Conservation (phyloP, 768 basidiomycete species). For the Tephrocybe sp. region DNA sequence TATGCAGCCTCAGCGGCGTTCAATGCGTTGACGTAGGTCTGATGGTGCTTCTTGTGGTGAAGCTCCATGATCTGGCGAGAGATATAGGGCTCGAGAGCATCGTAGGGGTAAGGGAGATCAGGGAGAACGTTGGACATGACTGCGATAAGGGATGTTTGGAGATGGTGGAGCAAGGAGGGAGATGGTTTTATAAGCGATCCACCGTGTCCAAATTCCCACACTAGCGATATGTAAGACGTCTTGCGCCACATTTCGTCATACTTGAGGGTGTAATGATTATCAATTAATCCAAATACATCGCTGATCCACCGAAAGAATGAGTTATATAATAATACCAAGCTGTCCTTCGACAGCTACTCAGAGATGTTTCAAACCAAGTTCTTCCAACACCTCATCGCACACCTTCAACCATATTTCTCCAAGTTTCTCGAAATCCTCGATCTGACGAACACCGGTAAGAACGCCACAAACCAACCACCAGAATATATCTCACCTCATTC, state of each 20-base stretch:
- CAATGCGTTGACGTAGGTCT: slow-evolving; percentile 90
- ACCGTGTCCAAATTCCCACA: slow-evolving; percentile 16
- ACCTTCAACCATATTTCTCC: slow-evolving; percentile 36
- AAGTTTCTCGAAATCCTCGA: slow-evolving; percentile 42
- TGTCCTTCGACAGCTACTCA: no score
- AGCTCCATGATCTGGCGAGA: slow-evolving; percentile 90
- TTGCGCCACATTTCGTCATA: slow-evolving; percentile 19
- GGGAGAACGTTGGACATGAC: slow-evolving; percentile 47
- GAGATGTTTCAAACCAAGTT: slow-evolving; percentile 17
- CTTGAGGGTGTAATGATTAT: neutral
- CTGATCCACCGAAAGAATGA: no score
- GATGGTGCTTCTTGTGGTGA: slow-evolving; percentile 95
- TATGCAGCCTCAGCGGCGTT: slow-evolving; percentile 87
- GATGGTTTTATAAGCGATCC: slow-evolving; percentile 13
- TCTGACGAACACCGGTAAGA: slow-evolving; percentile 19
- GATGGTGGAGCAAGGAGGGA: neutral
- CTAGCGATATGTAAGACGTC: slow-evolving; percentile 11
- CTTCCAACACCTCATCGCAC: slow-evolving; percentile 32
- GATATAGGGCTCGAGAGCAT: slow-evolving; percentile 95
- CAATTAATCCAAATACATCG: no score
- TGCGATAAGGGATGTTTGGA: neutral
- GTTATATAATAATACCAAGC: no score
- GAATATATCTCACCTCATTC: slow-evolving; percentile 41
- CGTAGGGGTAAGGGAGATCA: slow-evolving; percentile 72
- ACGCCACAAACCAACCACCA: no score